Evolutionary conservation across 2,329 filamentous ascomycete genomes (phyloP).

Genomic region (Zasmidium cellare): DNA sequence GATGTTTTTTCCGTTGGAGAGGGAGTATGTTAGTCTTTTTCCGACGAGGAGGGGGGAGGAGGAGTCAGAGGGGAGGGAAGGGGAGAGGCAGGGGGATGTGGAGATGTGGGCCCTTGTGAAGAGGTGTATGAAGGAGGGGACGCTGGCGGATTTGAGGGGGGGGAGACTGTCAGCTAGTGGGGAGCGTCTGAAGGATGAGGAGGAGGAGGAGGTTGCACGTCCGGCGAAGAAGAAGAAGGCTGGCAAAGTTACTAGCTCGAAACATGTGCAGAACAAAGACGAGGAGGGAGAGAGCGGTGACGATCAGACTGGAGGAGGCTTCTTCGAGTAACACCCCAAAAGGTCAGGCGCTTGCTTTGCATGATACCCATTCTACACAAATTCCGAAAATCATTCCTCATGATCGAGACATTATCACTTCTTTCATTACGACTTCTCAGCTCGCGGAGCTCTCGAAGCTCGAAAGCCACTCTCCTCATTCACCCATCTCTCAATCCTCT

Average conservation of each 20-base stretch:
- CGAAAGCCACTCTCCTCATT: slow-evolving; percentile 18
- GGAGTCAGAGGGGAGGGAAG: slow-evolving; percentile 38
- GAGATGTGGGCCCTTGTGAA: slow-evolving; percentile 71
- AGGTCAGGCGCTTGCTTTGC: background rate
- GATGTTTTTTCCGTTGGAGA: slow-evolving; percentile 68
- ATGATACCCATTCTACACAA: slow-evolving; percentile 8
- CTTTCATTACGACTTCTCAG: slow-evolving; percentile 3
- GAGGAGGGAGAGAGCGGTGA: slow-evolving; percentile 27
- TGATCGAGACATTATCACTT: background rate
- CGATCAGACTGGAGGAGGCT: slow-evolving; percentile 38
- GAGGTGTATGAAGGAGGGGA: slow-evolving; percentile 61
- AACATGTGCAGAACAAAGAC: slow-evolving; percentile 1
- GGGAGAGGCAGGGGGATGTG: slow-evolving; percentile 43
- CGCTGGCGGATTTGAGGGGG: slow-evolving; percentile 58
- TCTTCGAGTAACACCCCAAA: slow-evolving; percentile 34
- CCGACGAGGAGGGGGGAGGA: slow-evolving; percentile 32
- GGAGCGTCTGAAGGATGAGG: slow-evolving; percentile 2
- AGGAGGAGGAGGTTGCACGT: slow-evolving; percentile 3
- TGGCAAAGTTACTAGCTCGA: no score
- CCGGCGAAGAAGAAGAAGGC: background rate
- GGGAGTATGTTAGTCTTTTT: slow-evolving; percentile 65
- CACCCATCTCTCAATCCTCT: slow-evolving; percentile 38
- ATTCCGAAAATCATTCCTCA: background rate
- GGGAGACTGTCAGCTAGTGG: slow-evolving; percentile 38
- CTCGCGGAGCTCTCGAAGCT: background rate